Conservation (phyloP, 805 yeast genomes). For the Maudiozyma bulderi region DNA sequence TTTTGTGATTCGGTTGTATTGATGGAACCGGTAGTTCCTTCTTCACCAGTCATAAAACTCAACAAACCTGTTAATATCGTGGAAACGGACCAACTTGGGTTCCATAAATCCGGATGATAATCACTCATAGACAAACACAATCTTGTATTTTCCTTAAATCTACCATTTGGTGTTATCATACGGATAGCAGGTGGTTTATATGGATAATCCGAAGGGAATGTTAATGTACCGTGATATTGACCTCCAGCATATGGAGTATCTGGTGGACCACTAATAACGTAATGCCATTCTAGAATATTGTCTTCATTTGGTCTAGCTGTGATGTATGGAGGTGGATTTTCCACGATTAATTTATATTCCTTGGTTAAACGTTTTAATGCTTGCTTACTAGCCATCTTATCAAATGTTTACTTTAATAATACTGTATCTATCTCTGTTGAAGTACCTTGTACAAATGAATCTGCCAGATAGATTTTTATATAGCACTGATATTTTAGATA, state of each 20-base stretch:
- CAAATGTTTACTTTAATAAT: too few species aligned
- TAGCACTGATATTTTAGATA: too few species aligned
- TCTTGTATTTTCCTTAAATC: conserved; percentile 72
- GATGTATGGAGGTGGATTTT: conserved; percentile 77
- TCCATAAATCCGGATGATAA: conserved; percentile 91
- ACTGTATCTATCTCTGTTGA: background rate
- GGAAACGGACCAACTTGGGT: conserved; percentile 91
- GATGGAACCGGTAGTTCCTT: conserved; percentile 76
- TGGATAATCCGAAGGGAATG: conserved; percentile 80
- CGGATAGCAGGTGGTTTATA: conserved; percentile 85
- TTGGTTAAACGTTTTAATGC: conserved; percentile 50
- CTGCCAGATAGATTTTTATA: too few species aligned
- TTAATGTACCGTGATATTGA: conserved; percentile 80
- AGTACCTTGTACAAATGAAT: too few species aligned
- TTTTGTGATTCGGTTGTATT: conserved; percentile 51
- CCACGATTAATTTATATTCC: conserved; percentile 70
- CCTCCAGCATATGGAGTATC: conserved; percentile 80
- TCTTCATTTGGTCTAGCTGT: conserved; percentile 78
- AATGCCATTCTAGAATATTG: conserved; percentile 90
- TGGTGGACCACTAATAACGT: conserved; percentile 85
- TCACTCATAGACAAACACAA: conserved; percentile 89
- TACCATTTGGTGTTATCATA: conserved; percentile 84
- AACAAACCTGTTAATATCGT: conserved; percentile 80
- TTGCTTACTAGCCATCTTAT: conserved; percentile 35
- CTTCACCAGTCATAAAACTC: conserved; percentile 87